Evolutionary conservation across 257 asterid species (phyloP), one percentile per base, ranked within the genome.

Genomic region (Craterostigma plantagineum): DNA sequence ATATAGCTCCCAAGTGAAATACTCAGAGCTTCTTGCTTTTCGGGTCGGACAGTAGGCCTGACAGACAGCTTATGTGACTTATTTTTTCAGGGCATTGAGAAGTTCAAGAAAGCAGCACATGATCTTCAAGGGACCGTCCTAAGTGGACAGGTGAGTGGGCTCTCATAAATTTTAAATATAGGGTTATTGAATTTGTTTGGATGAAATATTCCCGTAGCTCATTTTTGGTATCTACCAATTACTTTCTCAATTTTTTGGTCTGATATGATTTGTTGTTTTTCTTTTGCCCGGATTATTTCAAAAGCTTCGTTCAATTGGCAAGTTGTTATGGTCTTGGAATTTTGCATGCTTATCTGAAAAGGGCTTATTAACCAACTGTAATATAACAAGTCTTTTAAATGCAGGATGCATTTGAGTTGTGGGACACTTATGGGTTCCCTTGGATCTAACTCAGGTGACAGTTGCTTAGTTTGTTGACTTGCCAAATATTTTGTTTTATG

Each of bases 351-450:
- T 36, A 36, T 12, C 40, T 12, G 11, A 12, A 8, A 36, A 36
- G 8, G 12, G 11, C 45, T 14, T 14, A 14, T 41, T 1, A 14
- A 14, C 16, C 17, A n/a, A 17, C 11, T 43, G 17, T 43, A 9
- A 9, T 43, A 10, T 8, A 14, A 10, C 16, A 9, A 3, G 16
- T 12, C 40, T 36, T 49, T 51, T 61, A 51, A 38, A 45, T 68
- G 66, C 93, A 90, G 99, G 95, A 90, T 55, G 95, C 95, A 23
- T 90, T 90, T 62, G 72, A 74, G 48, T 61, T 90, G 65, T 90
- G 98, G 98, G 98, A 90, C 64, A 90, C 95, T 34, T 90, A 62
- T 51, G 95, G 98, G 14, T 90, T 90, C 60, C 98, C 98, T 61
- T 90, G 77, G 98, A 90, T 70, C 76, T 90, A 56, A 90, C 98